phyloP scores from a whole-genome alignment of 148 eudicot genomes.

The Spergularia marina region DNA sequence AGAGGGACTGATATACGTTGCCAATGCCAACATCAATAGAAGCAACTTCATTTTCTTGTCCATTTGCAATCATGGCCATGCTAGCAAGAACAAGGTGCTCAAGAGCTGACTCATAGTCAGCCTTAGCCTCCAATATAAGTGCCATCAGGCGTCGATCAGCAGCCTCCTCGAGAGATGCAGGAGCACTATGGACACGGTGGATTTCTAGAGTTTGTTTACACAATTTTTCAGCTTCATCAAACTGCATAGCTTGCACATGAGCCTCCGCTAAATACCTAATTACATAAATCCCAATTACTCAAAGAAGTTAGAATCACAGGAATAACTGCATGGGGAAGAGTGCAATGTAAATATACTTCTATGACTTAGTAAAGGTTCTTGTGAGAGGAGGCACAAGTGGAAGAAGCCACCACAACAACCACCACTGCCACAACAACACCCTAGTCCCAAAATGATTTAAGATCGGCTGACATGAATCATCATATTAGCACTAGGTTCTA shows the following conservation, averaged over 20 bases:
- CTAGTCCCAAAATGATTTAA: too few relatives aligned
- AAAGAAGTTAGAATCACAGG: not conserved
- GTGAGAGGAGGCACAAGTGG: not conserved
- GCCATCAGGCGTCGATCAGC: slow-evolving; percentile 99
- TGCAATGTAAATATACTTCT: too few relatives aligned
- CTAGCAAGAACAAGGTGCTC: slow-evolving; percentile 97
- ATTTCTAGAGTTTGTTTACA: slow-evolving; percentile 88
- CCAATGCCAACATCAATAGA: slow-evolving; percentile 92
- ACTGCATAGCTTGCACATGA: slow-evolving; percentile 96
- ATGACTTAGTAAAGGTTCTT: not conserved
- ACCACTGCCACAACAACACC: too few relatives aligned
- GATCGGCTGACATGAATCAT: too few relatives aligned
- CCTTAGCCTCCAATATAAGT: slow-evolving; percentile 94
- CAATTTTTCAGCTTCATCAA: slow-evolving; percentile 84
- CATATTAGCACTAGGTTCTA: too few relatives aligned
- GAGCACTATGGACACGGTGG: slow-evolving; percentile 85
- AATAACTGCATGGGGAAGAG: not conserved
- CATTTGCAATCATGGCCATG: slow-evolving; percentile 99
- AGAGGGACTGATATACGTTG: slow-evolving; percentile 69
- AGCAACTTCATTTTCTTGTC: slow-evolving; percentile 95
- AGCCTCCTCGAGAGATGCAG: slow-evolving; percentile 96
- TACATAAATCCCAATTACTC: slow-evolving; percentile 12
- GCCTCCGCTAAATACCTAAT: slow-evolving; percentile 92
- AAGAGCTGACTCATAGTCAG: slow-evolving; percentile 81
- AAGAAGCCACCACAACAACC: not conserved